phyloP scores from a whole-genome alignment of 257 asterid species.

The Solanum pinnatisectum region DNA sequence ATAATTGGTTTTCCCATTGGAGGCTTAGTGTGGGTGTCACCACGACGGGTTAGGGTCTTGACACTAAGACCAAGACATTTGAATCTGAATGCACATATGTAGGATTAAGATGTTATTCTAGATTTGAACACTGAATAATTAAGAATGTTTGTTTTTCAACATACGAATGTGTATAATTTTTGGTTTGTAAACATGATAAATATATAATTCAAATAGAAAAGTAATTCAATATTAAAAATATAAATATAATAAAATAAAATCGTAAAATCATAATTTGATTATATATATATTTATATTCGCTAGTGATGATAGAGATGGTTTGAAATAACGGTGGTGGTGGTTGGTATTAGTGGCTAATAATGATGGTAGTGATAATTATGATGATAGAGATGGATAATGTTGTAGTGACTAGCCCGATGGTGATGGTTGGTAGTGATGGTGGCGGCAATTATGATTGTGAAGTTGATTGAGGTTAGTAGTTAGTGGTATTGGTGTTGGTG shows the following conservation, averaged over 20 bases:
- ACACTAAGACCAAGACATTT: not conserved
- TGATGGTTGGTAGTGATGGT: not conserved
- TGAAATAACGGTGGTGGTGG: not conserved
- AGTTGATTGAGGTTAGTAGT: not conserved
- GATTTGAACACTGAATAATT: not conserved
- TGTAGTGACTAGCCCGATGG: not conserved
- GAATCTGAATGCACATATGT: not conserved
- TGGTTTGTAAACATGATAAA: not conserved
- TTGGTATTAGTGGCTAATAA: not conserved
- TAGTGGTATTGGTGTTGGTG: too few species aligned
- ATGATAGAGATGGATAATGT: not conserved
- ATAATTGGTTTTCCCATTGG: not conserved
- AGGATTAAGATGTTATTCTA: not conserved
- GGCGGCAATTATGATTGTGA: not conserved
- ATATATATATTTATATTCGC: too few species aligned
- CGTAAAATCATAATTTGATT: too few species aligned
- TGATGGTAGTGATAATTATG: not conserved
- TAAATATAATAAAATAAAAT: too few species aligned
- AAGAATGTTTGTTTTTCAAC: not conserved
- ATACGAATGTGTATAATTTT: not conserved
- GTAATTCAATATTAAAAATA: not conserved
- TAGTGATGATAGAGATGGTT: not conserved
- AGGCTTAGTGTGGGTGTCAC: not conserved
- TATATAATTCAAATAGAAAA: not conserved
- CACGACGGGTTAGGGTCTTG: not conserved